Evolutionary conservation across 306 rosid genomes (phyloP).

Genomic region (Lithocarpus polystachyus): DNA sequence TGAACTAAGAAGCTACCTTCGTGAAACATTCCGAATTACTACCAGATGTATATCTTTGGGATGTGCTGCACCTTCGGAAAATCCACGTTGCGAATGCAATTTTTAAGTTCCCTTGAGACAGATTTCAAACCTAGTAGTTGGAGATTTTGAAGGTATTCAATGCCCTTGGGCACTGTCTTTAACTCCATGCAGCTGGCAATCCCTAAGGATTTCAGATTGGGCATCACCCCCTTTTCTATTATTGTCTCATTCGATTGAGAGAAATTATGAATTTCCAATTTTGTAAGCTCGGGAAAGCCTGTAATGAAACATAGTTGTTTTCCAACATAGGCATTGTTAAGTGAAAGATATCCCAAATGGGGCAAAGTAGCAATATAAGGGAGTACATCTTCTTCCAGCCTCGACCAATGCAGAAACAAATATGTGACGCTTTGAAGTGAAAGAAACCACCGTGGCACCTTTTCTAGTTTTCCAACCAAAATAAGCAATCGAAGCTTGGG

Average conservation of each 20-base stretch:
- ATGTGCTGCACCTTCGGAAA: no score
- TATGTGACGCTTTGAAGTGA: neutral
- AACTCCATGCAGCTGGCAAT: neutral
- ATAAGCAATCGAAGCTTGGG: neutral
- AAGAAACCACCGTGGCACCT: neutral
- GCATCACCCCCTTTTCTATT: constrained; percentile 5
- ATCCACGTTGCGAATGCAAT: rapidly evolving
- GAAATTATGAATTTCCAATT: neutral
- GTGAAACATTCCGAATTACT: no score
- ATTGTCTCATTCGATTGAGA: neutral
- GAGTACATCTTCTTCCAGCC: neutral
- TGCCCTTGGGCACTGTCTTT: constrained; percentile 1
- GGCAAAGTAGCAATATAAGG: neutral
- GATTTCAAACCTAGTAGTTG: neutral
- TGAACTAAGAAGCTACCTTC: no score
- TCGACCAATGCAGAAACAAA: neutral
- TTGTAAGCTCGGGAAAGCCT: neutral
- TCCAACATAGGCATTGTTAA: neutral
- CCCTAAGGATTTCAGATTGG: neutral
- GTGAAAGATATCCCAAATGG: neutral
- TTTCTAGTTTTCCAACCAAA: neutral
- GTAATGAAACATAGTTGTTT: neutral
- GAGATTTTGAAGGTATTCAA: constrained; percentile 4
- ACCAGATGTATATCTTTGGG: rapidly evolving
- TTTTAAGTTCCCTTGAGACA: neutral